Evolutionary conservation across 2,329 filamentous ascomycete genomes (phyloP), one percentile per base, ranked within the genome.

Genomic region (Cladosporium austrohemisphaericum): DNA sequence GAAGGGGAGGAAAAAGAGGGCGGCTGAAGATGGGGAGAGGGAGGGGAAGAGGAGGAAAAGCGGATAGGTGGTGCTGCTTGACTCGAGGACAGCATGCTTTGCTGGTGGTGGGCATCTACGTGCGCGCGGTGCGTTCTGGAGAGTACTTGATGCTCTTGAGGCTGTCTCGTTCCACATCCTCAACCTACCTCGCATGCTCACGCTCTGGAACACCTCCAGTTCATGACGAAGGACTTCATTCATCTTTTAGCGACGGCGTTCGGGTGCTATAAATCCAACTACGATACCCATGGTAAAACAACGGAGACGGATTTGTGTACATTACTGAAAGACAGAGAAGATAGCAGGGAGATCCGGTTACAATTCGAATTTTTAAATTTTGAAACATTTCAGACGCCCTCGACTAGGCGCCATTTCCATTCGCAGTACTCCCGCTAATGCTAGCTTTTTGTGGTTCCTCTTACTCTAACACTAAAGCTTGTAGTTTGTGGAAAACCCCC

Each of bases 1-100:
- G 41, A 64, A 61, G 37, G 62, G 60, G 19, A 60, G 59, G 45
- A 57, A n/a, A n/a, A n/a, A n/a, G n/a, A n/a, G n/a, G n/a, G n/a
- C n/a, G n/a, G n/a, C n/a, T n/a, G n/a, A 48, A 31, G 55, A 46
- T 16, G 56, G 35, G 16, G 49, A 37, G 36, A 52, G 45, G 37
- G 33, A 41, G 23, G 54, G 33, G 20, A 57, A 56, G 32, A 48
- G 49, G 36, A 29, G 46, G 19, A 49, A 48, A 28, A 41, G 38
- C 31, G 38, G 38, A 18, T 41, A 41, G 25, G 25, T 20, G 16
- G n/a, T n/a, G n/a, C n/a, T n/a, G n/a, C n/a, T n/a, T 23, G 36
- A 14, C 18, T 10, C 4, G 22, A 4, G 22, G 13, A n/a, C 7
- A 9, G 36, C 7, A n/a, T 8, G 23, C n/a, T n/a, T n/a, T 13